These are phyloP conservation scores for Parsonsia alboflavescens DNA, from an alignment of 257 asterid species.

Conservation along the genomic window DNA sequence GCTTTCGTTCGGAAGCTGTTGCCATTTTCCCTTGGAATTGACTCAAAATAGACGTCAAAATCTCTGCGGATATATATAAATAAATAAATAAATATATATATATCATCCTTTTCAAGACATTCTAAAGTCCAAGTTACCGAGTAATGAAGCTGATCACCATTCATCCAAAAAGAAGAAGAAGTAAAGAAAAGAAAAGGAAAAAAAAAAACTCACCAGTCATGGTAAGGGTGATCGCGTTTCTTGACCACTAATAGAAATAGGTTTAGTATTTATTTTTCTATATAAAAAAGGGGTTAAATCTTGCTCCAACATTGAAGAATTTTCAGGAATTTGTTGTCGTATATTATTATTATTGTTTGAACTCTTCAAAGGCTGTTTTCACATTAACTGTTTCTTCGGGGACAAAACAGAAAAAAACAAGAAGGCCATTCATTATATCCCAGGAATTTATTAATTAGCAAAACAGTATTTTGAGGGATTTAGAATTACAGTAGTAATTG, in stretches of 20 bases:
- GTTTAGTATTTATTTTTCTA: no score
- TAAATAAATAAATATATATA: no score
- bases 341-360: neutral
- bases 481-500: neutral
- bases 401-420: neutral
- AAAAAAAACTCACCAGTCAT: neutral
- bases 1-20: conserved; percentile 4
- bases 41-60: neutral
- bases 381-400: neutral
- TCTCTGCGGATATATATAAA: neutral
- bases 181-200: no score
- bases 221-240: no score
- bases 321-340: neutral
- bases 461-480: neutral
- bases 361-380: neutral
- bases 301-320: no score
- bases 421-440: neutral
- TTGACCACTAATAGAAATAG: no score
- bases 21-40: neutral
- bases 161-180: no score
- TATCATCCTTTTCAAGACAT: neutral
- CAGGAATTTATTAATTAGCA: neutral
- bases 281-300: no score
- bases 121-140: neutral
- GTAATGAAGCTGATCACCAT: no score